phyloP scores from a whole-genome alignment of 176 grass and related monocot species.

The Hordeum marinum region DNA sequence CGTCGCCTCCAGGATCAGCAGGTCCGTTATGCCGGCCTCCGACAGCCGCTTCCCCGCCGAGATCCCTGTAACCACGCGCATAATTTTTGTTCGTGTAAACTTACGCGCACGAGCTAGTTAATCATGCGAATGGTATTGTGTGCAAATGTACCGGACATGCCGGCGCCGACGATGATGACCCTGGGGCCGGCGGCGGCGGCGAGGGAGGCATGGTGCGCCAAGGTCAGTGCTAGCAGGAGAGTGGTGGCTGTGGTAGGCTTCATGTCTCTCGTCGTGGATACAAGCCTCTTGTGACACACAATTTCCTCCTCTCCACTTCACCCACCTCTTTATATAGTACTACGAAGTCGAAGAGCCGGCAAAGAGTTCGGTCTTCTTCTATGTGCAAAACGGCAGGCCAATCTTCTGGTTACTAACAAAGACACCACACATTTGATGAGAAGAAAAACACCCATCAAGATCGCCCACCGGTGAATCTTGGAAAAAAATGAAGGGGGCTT shows the following conservation, averaged over 20 bases:
- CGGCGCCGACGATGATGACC: too few species aligned
- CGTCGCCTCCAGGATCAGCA: conserved; percentile 69
- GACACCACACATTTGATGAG: too few species aligned
- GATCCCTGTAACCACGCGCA: conserved; percentile 39
- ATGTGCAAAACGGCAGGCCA: too few species aligned
- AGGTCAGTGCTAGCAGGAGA: background rate
- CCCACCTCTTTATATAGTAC: background rate
- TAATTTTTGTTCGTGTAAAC: too few species aligned
- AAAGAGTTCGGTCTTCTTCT: too few species aligned
- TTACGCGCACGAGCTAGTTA: too few species aligned
- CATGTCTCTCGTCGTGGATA: background rate
- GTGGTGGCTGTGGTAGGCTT: background rate
- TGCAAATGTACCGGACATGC: conserved; percentile 20
- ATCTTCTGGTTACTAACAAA: too few species aligned
- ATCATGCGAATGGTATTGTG: background rate
- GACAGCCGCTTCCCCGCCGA: conserved; percentile 63
- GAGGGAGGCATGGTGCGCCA: background rate
- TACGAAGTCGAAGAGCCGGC: background rate
- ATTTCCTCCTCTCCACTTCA: background rate
- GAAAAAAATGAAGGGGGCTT: too few species aligned
- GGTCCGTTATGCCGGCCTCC: conserved; percentile 55
- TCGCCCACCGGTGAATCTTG: too few species aligned
- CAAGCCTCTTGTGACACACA: background rate
- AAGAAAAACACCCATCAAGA: too few species aligned
- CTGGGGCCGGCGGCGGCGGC: background rate